Base-by-base conservation (phyloP, 441 rosid genomes). In the Jatropha multifida region DNA sequence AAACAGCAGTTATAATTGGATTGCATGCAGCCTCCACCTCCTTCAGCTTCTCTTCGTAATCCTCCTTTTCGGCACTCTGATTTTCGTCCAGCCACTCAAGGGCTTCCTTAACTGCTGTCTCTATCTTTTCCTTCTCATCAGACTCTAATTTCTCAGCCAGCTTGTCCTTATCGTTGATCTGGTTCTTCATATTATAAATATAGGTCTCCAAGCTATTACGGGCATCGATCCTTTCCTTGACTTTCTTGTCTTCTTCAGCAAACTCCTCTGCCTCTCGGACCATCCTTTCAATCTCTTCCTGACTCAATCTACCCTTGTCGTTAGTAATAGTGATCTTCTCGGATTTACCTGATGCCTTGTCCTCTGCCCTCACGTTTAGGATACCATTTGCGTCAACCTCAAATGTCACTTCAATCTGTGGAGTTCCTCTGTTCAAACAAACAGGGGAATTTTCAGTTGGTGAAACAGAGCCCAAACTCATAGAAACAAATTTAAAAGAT, bases 321-420 rank as follows among this genome's bases (percentile, higher is more conserved):
- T 92, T 94, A 1, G 97, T 92, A 82, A 92, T 94, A 13, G 95
- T 92, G 76, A 94, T 92, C 84, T 90, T 90, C 85, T 92, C 94
- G 2, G 94, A 85, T 71, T 90, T 92, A 3, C 94, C 92, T 1
- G 90, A 75, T 15, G 85, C 97, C 82, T 92, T 94, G 80, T 94
- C 98, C 78, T 90, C 97, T 5, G 97, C 94, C 83, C 75, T 90
- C 59, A 92, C 98, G 58, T 90, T 90, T 0, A 94, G 83, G 66
- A 92, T 94, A 71, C 98, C 96, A 8, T 94, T 92, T 41, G 96
- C 97, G 55, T 94, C 98, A 13, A 93, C 97, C 76, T 93, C 96
- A 4, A 93, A 92, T 37, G 98, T 93, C 14, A 93, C 98, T 65
- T 93, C 97, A 68, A 92, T 92, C 75, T 90, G 97, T 41, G 97